Conservation (phyloP, 345 rosid species). For the Rhodamnia rubescens region DNA sequence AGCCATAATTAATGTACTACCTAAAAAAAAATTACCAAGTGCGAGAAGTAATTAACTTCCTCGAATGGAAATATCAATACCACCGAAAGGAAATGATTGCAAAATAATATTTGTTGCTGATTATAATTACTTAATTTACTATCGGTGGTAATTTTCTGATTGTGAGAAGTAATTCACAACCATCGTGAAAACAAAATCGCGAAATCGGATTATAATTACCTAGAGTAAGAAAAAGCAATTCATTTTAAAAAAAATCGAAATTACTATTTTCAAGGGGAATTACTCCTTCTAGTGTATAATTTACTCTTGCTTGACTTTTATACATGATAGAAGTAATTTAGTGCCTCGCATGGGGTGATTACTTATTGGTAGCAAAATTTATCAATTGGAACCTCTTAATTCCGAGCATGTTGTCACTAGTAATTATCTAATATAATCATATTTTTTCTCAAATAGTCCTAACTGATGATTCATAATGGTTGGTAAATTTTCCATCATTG, state of each 20-base stretch:
- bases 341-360: background rate
- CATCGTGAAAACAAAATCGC: background rate
- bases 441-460: background rate
- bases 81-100: background rate
- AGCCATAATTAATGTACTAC: background rate
- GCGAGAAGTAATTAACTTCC: background rate
- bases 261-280: background rate
- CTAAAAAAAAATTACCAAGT: rapidly evolving
- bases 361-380: background rate
- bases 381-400: background rate
- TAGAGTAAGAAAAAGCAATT: background rate
- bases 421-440: too few species aligned
- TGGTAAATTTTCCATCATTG: background rate
- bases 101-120: background rate
- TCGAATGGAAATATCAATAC: background rate
- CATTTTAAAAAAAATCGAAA: background rate
- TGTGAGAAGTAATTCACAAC: background rate
- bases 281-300: background rate
- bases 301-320: background rate
- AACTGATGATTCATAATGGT: background rate
- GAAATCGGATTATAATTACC: background rate
- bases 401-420: background rate
- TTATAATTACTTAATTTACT: background rate
- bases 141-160: background rate
- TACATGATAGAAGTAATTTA: background rate